Base-by-base conservation (phyloP, 331 rosid species). In the Spiraea crenata region DNA sequence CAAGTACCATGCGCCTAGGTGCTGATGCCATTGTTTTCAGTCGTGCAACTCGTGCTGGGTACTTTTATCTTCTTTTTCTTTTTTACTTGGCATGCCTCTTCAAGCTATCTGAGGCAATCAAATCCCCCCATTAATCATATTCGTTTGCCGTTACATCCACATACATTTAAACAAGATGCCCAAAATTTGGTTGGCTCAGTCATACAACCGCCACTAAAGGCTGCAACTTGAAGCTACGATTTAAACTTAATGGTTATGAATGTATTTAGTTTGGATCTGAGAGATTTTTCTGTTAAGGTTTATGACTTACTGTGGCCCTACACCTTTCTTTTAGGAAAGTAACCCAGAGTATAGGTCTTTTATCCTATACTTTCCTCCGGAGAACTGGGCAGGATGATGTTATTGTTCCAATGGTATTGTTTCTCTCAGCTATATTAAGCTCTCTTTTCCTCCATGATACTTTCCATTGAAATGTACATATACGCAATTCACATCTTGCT, bases 1-100 rank as follows among this genome's bases (percentile, higher is more conserved):
- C 99, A 45, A 91, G 99, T 77, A 93, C 97, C 45, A 93, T 93
- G 96, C 85, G 99, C 70, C 74, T 93, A 58, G 97, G 99, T 62
- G 99, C 96, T 42, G 99, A 93, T 84, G 99, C 46, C 63, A 89
- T 93, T 58, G 97, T 91, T 74, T 86, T 93, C 71, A 93, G 86
- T 68, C 91, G 97, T 67, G 83, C 99, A 57, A 82, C 4, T 15
- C 67, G 44, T 46, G 77, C 82, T 50, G 72, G 95, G 97, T 91
- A 85, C 15, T 39, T 65, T 51, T 39, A 69, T n/a, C 63, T 71
- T 80, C 63, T 51, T 51, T 61, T 54, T 57, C 77, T 44, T 65
- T 25, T 35, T 9, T 61, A 52, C 37, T 14, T 72, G 46, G 13
- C 71, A 65, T 77, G 57, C 42, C 46, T 59, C 46, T 59, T 31